Conservation (phyloP, 345 rosid genomes). For the Lepidium didymum region DNA sequence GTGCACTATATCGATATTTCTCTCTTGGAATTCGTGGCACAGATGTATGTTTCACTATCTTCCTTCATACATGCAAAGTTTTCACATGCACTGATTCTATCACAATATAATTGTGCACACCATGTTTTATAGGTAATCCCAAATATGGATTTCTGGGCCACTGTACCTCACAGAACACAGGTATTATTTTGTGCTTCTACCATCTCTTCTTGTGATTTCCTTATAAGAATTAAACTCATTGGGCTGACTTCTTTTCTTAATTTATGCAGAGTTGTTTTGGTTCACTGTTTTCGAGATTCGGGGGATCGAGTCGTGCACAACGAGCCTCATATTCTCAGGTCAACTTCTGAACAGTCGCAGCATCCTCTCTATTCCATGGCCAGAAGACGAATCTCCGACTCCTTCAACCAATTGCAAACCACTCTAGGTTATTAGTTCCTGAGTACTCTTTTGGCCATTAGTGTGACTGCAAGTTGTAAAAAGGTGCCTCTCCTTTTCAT, state of each 20-base stretch:
- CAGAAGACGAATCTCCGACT: not conserved
- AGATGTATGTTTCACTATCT: constrained; percentile 47
- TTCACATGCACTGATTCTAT: not conserved
- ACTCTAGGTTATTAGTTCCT: not conserved
- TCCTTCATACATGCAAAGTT: not conserved
- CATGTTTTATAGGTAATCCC: constrained; percentile 61
- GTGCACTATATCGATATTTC: constrained; percentile 61
- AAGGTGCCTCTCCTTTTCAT: constrained; percentile 2
- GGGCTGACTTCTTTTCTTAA: not conserved
- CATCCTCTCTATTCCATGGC: constrained; percentile 8
- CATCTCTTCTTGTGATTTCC: not conserved
- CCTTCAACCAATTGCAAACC: not conserved
- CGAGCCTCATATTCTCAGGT: constrained; percentile 62
- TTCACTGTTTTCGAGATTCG: constrained; percentile 44
- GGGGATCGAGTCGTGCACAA: constrained; percentile 56
- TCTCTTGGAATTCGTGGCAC: constrained; percentile 60
- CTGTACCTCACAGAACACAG: constrained; percentile 68
- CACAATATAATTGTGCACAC: not conserved
- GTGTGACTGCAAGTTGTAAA: not conserved
- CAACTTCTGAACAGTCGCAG: constrained; percentile 43
- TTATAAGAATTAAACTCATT: not conserved
- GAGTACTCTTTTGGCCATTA: not conserved
- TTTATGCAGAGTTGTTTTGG: constrained; percentile 54
- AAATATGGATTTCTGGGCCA: constrained; percentile 71
- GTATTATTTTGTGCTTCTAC: constrained; percentile 30